A percentile compares a stretch with the other conserved stretches of the same genome.
phyloP scores from a whole-genome alignment of 1,284 basidiomycete genomes.

The Tremellales sp. region DNA sequence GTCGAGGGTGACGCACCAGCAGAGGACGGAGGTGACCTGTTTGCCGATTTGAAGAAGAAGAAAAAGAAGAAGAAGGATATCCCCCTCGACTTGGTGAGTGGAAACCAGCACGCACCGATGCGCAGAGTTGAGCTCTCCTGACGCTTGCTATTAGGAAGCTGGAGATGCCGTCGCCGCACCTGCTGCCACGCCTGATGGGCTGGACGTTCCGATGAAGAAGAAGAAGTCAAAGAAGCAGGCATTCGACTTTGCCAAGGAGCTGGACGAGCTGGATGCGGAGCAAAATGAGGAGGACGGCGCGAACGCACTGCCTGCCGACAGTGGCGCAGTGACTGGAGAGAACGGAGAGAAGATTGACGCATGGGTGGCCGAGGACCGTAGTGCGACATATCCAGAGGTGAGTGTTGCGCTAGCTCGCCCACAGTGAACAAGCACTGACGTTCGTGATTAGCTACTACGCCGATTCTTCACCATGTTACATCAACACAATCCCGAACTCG shows the following conservation, averaged over 20 bases:
- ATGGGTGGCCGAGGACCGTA: constrained; percentile 88
- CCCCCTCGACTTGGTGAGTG: constrained; percentile 42
- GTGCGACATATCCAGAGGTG: constrained; percentile 92
- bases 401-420: constrained; percentile 16
- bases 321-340: constrained; percentile 68
- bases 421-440: constrained; percentile 1
- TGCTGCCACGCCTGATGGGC: constrained; percentile 45
- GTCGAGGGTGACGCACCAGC: constrained; percentile 23
- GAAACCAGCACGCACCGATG: neutral
- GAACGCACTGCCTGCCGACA: constrained; percentile 52
- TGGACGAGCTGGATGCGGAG: constrained; percentile 47
- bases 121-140: neutral
- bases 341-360: constrained; percentile 59
- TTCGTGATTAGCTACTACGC: constrained; percentile 75
- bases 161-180: constrained; percentile 16
- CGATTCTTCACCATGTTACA: constrained; percentile 91
- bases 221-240: constrained; percentile 53
- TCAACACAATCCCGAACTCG: constrained; percentile 88
- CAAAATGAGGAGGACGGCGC: constrained; percentile 58
- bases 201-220: constrained; percentile 53
- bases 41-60: constrained; percentile 56
- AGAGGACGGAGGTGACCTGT: constrained; percentile 43
- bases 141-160: constrained; percentile 14
- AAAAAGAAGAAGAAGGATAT: constrained; percentile 52
- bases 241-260: constrained; percentile 69